phyloP scores from a whole-genome alignment of 108 stramenopile genomes.

The Cyclotella distinguenda region DNA sequence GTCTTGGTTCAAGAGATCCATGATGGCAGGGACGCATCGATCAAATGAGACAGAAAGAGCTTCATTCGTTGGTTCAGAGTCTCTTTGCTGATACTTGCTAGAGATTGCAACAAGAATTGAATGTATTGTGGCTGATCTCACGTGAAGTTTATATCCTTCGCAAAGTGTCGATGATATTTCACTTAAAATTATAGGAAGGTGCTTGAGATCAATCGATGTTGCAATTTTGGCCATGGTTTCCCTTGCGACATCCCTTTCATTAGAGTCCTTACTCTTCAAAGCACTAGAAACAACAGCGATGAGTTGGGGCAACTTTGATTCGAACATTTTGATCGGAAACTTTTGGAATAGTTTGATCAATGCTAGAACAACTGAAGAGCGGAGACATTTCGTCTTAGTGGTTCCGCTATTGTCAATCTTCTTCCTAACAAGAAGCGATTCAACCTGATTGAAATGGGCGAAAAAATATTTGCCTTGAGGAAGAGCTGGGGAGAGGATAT shows the following conservation, averaged over 20 bases:
- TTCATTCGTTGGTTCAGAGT: constrained; percentile 4
- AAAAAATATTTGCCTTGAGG: too few relatives aligned
- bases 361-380: constrained; percentile 86
- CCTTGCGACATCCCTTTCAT: constrained; percentile 84
- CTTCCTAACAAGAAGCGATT: constrained; percentile 73
- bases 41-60: constrained; percentile 49
- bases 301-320: constrained; percentile 74
- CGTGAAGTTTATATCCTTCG: constrained; percentile 92
- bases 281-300: constrained; percentile 84
- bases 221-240: constrained; percentile 85
- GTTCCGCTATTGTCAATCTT: constrained; percentile 70
- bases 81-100: constrained; percentile 35
- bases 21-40: constrained; percentile 68
- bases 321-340: constrained; percentile 70
- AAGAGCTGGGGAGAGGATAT: too few relatives aligned
- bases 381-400: constrained; percentile 64
- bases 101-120: constrained; percentile 74
- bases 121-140: constrained; percentile 80
- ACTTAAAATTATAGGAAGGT: constrained; percentile 74
- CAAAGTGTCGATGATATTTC: constrained; percentile 80
- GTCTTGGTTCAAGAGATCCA: constrained; percentile 87
- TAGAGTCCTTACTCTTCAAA: constrained; percentile 81
- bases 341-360: constrained; percentile 88
- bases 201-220: constrained; percentile 65
- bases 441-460: too few relatives aligned